Conservation (phyloP, 2,329 filamentous ascomycete genomes). For the Phaeosphaeriaceae sp. region DNA sequence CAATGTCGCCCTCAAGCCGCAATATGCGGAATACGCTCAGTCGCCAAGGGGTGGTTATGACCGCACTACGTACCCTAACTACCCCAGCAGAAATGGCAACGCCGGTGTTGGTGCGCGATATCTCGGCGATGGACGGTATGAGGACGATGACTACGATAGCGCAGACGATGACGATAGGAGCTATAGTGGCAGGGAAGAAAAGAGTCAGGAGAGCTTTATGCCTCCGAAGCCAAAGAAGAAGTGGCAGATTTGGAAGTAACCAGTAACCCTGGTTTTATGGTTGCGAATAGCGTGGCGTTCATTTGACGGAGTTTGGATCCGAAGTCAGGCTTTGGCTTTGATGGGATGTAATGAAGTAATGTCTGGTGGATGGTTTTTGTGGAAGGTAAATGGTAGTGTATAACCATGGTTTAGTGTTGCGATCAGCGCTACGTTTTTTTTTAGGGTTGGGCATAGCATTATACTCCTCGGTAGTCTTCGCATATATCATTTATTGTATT, state of each 20-base stretch:
- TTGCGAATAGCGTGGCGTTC: background rate
- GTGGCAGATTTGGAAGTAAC: constrained; percentile 46
- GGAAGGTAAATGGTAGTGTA: background rate
- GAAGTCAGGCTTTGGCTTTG: background rate
- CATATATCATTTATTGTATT: no score
- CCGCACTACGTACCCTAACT: constrained; percentile 28
- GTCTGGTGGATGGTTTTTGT: background rate
- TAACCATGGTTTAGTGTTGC: background rate
- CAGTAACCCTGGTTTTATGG: background rate
- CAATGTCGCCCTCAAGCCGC: background rate
- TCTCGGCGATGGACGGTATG: constrained; percentile 39
- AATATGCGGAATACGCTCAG: constrained; percentile 22
- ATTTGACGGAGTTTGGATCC: background rate
- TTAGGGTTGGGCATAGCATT: constrained; percentile 2
- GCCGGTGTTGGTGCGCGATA: constrained; percentile 40
- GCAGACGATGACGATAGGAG: constrained; percentile 28
- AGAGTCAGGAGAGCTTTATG: constrained; percentile 42
- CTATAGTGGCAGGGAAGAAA: constrained; percentile 34
- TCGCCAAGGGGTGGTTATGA: constrained; percentile 28
- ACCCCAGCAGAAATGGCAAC: constrained; percentile 25
- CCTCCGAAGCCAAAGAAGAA: constrained; percentile 48
- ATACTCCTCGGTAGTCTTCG: no score
- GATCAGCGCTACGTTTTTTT: background rate
- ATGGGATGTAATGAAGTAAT: background rate
- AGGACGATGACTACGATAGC: constrained; percentile 37